Evolutionary conservation across 1,139 yeast species (phyloP), one percentile per base, ranked within the genome.

Genomic region (Magnusiomyces ingens): DNA sequence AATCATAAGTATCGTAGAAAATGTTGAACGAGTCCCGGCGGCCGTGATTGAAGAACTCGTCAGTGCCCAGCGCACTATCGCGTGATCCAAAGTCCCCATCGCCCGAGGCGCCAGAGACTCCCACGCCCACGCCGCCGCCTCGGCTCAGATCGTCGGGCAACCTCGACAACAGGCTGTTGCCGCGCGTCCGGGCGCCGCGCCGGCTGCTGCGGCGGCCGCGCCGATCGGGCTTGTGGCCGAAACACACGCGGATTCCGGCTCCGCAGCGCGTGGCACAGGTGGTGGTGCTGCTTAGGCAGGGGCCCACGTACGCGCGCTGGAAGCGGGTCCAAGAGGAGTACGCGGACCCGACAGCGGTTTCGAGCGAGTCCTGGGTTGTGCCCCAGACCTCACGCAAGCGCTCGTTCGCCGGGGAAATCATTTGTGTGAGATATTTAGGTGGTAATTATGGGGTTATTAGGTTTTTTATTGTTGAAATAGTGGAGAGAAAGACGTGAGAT

Each of bases 1-100:
- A 64, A 45, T 64, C 68, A 53, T 64, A 64, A 64, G 63, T 59
- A 55, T 65, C 68, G 52, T 64, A 65, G 49, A 62, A 64, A 29
- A 64, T 61, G 44, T 64, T 66, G 44, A 56, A 55, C 21, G 64
- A 60, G 46, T 58, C 58, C 29, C 66, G 51, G 19, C 65, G 55
- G 26, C 38, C 54, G 51, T 55, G 58, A 26, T 50, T 50, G 29
- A 22, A 26, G 17, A 42, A 45, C 18, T 32, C n/a, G 13, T 29
- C 37, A 22, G 4, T 26, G n/a, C n/a, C n/a, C n/a, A 48, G 18
- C 26, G 49, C 51, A 6, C 52, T 54, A n/a, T 51, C 50, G 32
- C 55, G 48, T 8, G 49, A 26, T 6, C 56, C 56, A 26, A 46
- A 49, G 8, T 26, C 32, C 8, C 32, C 32, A 8, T 26, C 32